A percentile compares a stretch with the other conserved stretches of the same genome.
phyloP scores from a whole-genome alignment of 352 stramenopile genomes.

The Globisporangium cystogenes region DNA sequence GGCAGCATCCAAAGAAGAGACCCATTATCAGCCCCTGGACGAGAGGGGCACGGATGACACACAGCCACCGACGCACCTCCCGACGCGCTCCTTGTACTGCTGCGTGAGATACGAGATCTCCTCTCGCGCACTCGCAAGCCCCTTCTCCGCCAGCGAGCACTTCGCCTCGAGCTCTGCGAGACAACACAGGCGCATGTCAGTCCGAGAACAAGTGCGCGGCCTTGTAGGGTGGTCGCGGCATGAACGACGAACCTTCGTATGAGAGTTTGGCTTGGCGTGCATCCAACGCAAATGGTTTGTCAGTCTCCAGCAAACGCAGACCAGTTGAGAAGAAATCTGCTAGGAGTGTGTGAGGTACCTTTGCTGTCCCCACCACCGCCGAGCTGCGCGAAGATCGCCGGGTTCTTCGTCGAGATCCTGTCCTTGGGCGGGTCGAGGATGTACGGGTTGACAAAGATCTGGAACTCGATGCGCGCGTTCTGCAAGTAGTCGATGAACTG shows the following conservation, averaged over 20 bases:
- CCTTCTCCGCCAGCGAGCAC: conserved; percentile 35
- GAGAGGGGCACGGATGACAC: not conserved
- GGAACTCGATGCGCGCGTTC: conserved; percentile 75
- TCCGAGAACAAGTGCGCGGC: too few relatives aligned
- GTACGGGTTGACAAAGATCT: conserved; percentile 88
- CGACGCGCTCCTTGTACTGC: conserved; percentile 40
- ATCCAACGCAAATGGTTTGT: conserved; percentile 1
- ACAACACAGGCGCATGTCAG: not conserved
- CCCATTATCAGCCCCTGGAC: not conserved
- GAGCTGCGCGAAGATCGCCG: conserved; percentile 61
- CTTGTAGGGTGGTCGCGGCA: too few relatives aligned
- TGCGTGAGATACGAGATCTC: conserved; percentile 47
- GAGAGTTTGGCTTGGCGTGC: conserved; percentile 29
- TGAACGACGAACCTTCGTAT: conserved; percentile 19
- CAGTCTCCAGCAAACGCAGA: not conserved
- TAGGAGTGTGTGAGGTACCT: conserved; percentile 17
- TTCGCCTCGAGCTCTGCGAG: conserved; percentile 52
- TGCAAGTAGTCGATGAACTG: conserved; percentile 87
- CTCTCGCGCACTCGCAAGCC: conserved; percentile 27
- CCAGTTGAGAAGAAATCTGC: conserved; percentile 4
- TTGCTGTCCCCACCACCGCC: conserved; percentile 29
- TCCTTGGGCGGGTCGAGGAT: conserved; percentile 83
- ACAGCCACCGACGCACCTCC: conserved; percentile 29
- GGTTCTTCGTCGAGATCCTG: conserved; percentile 71
- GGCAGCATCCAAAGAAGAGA: not conserved